Percentiles rank a stretch among this genome's conserved stretches.
phyloP scores from a whole-genome alignment of 768 basidiomycete genomes.

The Steccherinum ochraceum region DNA sequence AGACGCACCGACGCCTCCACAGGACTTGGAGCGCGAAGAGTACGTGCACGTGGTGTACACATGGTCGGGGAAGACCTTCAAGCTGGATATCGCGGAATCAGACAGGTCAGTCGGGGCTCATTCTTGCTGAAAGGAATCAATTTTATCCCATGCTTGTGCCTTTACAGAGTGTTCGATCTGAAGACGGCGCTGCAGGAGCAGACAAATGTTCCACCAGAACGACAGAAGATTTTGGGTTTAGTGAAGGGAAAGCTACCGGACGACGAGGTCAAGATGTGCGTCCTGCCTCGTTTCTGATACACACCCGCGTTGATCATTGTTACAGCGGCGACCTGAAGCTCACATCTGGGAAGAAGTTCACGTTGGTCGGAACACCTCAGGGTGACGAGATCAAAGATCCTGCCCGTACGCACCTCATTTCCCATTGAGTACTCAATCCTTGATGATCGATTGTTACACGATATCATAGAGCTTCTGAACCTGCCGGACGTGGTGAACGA shows the following conservation, averaged over 20 bases:
- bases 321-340: constrained; percentile 55
- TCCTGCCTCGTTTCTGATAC: constrained; percentile 1
- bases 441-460: background rate
- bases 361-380: constrained; percentile 80
- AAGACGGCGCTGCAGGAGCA: constrained; percentile 59
- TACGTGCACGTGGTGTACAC: constrained; percentile 66
- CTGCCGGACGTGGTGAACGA: constrained; percentile 75
- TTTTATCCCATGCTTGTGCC: too few relatives aligned
- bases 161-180: constrained; percentile 69
- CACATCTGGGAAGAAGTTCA: constrained; percentile 64
- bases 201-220: constrained; percentile 75
- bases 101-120: constrained; percentile 48
- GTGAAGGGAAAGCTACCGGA: constrained; percentile 78
- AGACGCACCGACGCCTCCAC: background rate
- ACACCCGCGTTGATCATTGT: constrained; percentile 4
- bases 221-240: constrained; percentile 84
- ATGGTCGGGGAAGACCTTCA: constrained; percentile 65
- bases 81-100: constrained; percentile 66
- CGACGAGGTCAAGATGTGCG: constrained; percentile 62
- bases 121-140: background rate
- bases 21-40: constrained; percentile 12
- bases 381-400: constrained; percentile 84
- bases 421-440: too few relatives aligned
- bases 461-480: constrained; percentile 50
- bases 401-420: constrained; percentile 32